Percentiles rank a stretch among this genome's conserved stretches.
phyloP scores from a whole-genome alignment of 345 rosid genomes.

The Gossypium rotundifolium region DNA sequence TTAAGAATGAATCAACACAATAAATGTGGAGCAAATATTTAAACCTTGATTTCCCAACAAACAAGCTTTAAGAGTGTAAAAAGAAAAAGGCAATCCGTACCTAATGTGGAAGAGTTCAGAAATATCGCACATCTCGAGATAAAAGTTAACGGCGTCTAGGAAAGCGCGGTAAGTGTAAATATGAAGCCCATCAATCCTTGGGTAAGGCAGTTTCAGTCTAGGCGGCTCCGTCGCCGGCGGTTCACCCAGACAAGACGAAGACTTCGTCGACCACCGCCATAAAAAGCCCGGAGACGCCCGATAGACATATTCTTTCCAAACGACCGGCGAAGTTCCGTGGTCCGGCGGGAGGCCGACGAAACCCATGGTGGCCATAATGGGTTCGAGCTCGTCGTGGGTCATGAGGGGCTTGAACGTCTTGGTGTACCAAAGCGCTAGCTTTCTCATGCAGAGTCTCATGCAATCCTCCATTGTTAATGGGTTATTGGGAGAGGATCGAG shows the following conservation, averaged over 20 bases:
- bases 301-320: slow-evolving; percentile 39
- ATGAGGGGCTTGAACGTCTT: slow-evolving; percentile 47
- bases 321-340: not conserved
- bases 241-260: slow-evolving; percentile 8
- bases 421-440: slow-evolving; percentile 51
- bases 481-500: not conserved
- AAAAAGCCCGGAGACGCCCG: not conserved
- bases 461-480: slow-evolving; percentile 19
- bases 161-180: slow-evolving; percentile 38
- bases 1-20: not conserved
- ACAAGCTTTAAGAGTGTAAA: not conserved
- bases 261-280: slow-evolving; percentile 10
- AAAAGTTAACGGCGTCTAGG: slow-evolving; percentile 47
- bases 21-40: not conserved
- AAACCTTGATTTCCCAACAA: not conserved
- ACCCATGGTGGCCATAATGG: slow-evolving; percentile 42
- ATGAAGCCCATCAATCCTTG: slow-evolving; percentile 54
- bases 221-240: slow-evolving; percentile 16
- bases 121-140: slow-evolving; percentile 30
- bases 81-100: slow-evolving; percentile 11
- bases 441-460: slow-evolving; percentile 43
- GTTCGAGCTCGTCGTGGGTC: slow-evolving; percentile 43
- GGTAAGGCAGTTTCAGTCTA: slow-evolving; percentile 38
- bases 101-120: slow-evolving; percentile 48
- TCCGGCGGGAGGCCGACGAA: slow-evolving; percentile 28